Evolutionary conservation across 441 rosid species (phyloP).

Genomic region (Erodium texanum): DNA sequence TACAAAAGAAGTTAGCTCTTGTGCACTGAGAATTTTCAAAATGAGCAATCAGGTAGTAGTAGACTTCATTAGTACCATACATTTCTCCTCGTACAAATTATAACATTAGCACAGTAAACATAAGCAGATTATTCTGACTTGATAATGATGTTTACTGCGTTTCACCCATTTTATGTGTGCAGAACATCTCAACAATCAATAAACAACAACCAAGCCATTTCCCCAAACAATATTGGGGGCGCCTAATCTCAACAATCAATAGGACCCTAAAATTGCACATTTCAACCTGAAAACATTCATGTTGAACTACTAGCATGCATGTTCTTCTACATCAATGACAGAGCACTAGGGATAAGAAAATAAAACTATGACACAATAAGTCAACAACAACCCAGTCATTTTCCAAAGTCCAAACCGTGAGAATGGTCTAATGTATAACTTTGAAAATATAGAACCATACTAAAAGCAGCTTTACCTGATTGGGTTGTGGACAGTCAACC

Average conservation of each 20-base stretch:
- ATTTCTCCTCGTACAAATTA: background rate
- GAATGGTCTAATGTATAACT: background rate
- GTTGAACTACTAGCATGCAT: background rate
- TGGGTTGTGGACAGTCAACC: slow-evolving; percentile 96
- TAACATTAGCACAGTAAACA: background rate
- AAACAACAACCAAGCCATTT: background rate
- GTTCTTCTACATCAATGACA: background rate
- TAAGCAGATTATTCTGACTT: background rate
- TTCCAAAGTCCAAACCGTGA: no score
- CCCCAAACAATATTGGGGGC: background rate
- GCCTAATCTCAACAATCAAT: background rate
- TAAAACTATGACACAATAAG: background rate
- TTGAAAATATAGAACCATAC: background rate
- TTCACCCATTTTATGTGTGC: background rate
- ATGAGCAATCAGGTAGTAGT: background rate
- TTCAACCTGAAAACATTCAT: background rate
- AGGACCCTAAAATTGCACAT: background rate
- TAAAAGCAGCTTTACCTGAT: slow-evolving; percentile 50
- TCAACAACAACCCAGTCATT: background rate
- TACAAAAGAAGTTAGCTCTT: background rate
- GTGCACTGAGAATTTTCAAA: background rate
- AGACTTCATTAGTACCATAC: background rate
- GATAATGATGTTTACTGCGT: background rate
- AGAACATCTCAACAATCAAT: background rate
- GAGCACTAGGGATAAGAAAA: background rate